A percentile compares a stretch with the other conserved stretches of the same genome.
These are phyloP conservation scores for Corchorus olitorius DNA, from an alignment of 345 rosid genomes.

Conservation along the genomic window DNA sequence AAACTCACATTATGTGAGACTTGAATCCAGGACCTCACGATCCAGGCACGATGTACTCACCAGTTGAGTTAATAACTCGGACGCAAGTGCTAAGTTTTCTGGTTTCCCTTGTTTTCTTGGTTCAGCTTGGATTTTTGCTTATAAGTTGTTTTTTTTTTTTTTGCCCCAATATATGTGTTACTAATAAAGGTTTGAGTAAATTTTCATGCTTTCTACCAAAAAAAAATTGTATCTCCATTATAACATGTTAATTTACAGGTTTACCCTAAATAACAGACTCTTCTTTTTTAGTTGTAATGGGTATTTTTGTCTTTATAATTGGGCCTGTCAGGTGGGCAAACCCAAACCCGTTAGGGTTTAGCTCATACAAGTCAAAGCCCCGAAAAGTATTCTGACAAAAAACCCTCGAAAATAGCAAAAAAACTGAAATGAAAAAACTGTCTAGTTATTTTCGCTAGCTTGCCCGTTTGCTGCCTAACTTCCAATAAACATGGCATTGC, in stretches of 20 bases:
- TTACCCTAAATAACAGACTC: background rate
- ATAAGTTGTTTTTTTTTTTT: too few species aligned
- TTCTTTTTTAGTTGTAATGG: background rate
- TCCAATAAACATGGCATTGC: conserved; percentile 52
- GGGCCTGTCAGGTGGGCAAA: background rate
- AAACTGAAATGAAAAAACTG: background rate
- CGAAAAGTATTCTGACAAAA: too few species aligned
- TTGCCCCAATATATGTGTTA: too few species aligned
- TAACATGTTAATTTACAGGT: background rate
- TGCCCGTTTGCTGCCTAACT: background rate
- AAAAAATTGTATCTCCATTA: too few species aligned
- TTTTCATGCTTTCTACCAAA: background rate
- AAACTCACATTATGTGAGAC: too few species aligned
- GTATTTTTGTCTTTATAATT: background rate
- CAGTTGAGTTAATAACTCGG: too few species aligned
- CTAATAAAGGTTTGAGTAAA: background rate
- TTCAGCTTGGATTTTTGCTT: too few species aligned
- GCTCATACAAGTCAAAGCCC: background rate
- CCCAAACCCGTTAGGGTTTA: background rate
- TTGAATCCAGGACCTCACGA: too few species aligned
- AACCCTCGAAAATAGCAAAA: too few species aligned
- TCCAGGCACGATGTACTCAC: too few species aligned
- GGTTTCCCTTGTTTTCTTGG: too few species aligned
- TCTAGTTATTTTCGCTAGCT: conserved; percentile 11
- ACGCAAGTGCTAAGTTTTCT: background rate